Evolutionary conservation across 805 yeast genomes (phyloP), one percentile per base, ranked within the genome.

Genomic region (Metschnikowia arizonensis): DNA sequence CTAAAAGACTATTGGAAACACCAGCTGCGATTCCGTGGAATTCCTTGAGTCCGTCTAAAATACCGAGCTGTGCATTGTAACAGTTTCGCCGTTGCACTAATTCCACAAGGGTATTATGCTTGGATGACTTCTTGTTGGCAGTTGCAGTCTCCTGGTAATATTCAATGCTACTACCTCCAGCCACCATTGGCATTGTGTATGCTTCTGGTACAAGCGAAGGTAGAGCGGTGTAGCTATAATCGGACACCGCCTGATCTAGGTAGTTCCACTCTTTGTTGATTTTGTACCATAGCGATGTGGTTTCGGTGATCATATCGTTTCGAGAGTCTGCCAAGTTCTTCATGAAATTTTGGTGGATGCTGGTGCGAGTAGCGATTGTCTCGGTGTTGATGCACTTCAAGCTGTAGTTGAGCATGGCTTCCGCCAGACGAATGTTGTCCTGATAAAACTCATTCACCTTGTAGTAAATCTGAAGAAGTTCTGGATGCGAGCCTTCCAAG

Each of bases 201-300:
- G 28, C 31, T 10, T 39, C 42, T 5, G 49, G 40, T 7, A 21
- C 25, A 6, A 60, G 50, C 48, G 49, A 55, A 6, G 76, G 76
- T n/a, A 69, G 52, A 4, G 75, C 75, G 5, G 63, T 34, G 48
- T 56, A 77, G 47, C 69, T 79, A 76, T 54, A 79, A 63, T 76
- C 78, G 5, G 81, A 70, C 15, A 77, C 81, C 41, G 80, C 56
- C 50, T 78, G 76, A 61, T 88, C 96, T 79, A 88, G 76, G 36
- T 81, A 81, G 51, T 95, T 76, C 56, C 97, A 76, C 62, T 93
- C 98, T 57, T 83, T 81, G 64, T 89, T 90, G 58, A 90, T 85
- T 53, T 85, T 83, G 68, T 91, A 91, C 98, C 98, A 93, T 50
- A 80, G 76, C 33, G 84, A 78, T 5, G 97, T 90, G 3, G 95